phyloP scores from a whole-genome alignment of 2,329 filamentous ascomycete species.

The Clarireedia hainanense region DNA sequence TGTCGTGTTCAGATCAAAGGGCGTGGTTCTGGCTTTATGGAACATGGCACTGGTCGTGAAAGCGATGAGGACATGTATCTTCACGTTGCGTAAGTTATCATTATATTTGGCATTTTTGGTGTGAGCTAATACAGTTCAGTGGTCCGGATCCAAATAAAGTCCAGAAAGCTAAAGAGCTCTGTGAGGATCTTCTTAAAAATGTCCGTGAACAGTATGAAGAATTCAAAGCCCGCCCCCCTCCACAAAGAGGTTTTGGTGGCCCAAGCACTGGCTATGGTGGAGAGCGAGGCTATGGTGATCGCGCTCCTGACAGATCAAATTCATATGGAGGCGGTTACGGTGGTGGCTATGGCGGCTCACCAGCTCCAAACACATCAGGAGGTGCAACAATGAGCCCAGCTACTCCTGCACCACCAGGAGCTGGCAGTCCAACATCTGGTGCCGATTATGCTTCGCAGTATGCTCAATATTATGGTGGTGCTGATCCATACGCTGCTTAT shows the following conservation, averaged over 20 bases:
- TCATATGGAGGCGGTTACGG: slow-evolving; percentile 33
- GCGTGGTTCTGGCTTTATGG: slow-evolving; percentile 87
- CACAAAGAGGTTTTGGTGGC: slow-evolving; percentile 50
- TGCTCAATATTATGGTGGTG: slow-evolving; percentile 66
- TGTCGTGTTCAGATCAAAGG: slow-evolving; percentile 98
- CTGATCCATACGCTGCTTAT: slow-evolving; percentile 83
- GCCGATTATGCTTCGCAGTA: slow-evolving; percentile 74
- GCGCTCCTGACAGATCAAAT: slow-evolving; percentile 38
- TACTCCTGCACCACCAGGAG: slow-evolving; percentile 35
- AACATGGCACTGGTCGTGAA: slow-evolving; percentile 78
- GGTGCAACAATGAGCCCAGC: slow-evolving; percentile 33
- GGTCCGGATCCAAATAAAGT: slow-evolving; percentile 85
- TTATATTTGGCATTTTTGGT: background rate
- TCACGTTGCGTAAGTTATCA: slow-evolving; percentile 72
- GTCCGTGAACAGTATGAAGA: slow-evolving; percentile 86
- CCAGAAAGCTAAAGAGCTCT: slow-evolving; percentile 77
- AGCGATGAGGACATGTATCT: slow-evolving; percentile 96
- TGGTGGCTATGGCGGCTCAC: slow-evolving; percentile 32
- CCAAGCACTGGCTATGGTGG: slow-evolving; percentile 34
- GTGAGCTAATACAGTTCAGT: slow-evolving; percentile 36
- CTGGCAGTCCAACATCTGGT: slow-evolving; percentile 36
- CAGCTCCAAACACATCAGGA: slow-evolving; percentile 25
- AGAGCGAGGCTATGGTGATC: slow-evolving; percentile 44
- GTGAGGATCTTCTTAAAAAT: slow-evolving; percentile 77
- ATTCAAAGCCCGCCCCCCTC: slow-evolving; percentile 73